These are phyloP conservation scores for Panaeolus papilionaceus DNA, from an alignment of 768 basidiomycete genomes.

Conservation along the genomic window DNA sequence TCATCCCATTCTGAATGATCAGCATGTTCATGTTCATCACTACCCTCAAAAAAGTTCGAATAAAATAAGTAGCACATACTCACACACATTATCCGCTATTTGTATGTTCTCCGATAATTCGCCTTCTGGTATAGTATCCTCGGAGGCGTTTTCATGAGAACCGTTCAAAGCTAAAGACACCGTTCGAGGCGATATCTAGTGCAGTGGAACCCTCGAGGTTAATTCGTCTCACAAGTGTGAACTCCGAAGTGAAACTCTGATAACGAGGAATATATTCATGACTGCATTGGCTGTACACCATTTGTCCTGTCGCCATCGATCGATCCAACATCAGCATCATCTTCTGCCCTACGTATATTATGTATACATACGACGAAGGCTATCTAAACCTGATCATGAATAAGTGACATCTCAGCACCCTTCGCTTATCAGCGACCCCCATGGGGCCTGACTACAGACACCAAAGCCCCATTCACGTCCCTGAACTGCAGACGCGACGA, in stretches of 20 bases:
- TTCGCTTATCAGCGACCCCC: conserved; percentile 4
- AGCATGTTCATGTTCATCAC: conserved; percentile 6
- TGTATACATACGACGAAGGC: not conserved
- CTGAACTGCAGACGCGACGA: conserved; percentile 2
- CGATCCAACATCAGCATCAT: not conserved
- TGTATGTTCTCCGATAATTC: not conserved
- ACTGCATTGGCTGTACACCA: not conserved
- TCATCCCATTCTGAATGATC: conserved; percentile 1
- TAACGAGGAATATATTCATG: not conserved
- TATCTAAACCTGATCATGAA: not conserved
- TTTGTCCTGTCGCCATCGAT: conserved; percentile 5
- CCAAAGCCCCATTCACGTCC: not conserved
- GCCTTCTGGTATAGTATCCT: not conserved
- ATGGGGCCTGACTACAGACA: conserved; percentile 3
- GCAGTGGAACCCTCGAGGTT: not conserved
- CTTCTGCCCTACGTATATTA: not conserved
- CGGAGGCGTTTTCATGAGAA: conserved; percentile 13
- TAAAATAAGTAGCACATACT: not conserved
- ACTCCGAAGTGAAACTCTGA: conserved; percentile 9
- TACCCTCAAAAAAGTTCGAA: not conserved
- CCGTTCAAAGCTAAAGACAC: not conserved
- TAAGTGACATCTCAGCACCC: not conserved
- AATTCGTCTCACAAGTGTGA: conserved; percentile 11
- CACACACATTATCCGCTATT: not conserved
- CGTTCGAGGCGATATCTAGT: not conserved